Percentiles rank a stretch among this genome's conserved stretches.
Evolutionary conservation across 2,329 filamentous ascomycete species (phyloP).

Genomic region (Whalleya microplaca): DNA sequence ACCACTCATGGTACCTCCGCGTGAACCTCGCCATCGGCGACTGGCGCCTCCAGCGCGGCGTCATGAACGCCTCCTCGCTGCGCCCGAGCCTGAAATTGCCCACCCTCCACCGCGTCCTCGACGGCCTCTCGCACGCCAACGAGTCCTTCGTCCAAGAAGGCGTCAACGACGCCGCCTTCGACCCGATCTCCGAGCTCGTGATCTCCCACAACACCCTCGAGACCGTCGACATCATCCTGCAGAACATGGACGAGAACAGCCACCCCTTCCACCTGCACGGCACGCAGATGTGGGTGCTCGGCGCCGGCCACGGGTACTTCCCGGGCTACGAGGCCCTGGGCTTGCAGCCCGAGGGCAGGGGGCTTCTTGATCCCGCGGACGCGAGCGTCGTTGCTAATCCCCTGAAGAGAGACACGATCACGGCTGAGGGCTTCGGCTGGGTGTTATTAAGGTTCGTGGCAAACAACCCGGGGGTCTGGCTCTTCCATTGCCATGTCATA

Average conservation of each 20-base stretch:
- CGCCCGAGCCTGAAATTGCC: constrained; percentile 52
- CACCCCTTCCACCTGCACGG: constrained; percentile 72
- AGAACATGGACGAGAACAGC: constrained; percentile 64
- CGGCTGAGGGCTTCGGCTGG: constrained; percentile 54
- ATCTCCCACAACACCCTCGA: constrained; percentile 54
- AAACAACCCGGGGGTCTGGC: constrained; percentile 53
- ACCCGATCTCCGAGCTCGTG: constrained; percentile 51
- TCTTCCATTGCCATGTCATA: constrained; percentile 45
- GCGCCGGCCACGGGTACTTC: constrained; percentile 66
- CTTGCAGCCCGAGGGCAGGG: constrained; percentile 37
- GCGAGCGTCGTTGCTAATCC: constrained; percentile 42
- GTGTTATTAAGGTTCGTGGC: constrained; percentile 51
- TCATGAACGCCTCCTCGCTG: constrained; percentile 61
- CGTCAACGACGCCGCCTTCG: constrained; percentile 53
- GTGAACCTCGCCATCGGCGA: constrained; percentile 63
- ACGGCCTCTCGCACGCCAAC: constrained; percentile 47
- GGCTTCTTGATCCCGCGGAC: constrained; percentile 42
- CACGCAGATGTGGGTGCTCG: constrained; percentile 59
- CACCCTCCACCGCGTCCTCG: constrained; percentile 53
- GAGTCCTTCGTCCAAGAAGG: constrained; percentile 55
- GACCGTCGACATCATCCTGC: constrained; percentile 62
- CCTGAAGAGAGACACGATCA: constrained; percentile 50
- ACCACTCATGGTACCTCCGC: constrained; percentile 57
- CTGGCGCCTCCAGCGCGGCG: constrained; percentile 61
- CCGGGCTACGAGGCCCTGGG: constrained; percentile 46